A percentile compares a stretch with the other conserved stretches of the same genome.
Conservation (phyloP, 768 basidiomycete species). For the Agaricus bisporus region DNA sequence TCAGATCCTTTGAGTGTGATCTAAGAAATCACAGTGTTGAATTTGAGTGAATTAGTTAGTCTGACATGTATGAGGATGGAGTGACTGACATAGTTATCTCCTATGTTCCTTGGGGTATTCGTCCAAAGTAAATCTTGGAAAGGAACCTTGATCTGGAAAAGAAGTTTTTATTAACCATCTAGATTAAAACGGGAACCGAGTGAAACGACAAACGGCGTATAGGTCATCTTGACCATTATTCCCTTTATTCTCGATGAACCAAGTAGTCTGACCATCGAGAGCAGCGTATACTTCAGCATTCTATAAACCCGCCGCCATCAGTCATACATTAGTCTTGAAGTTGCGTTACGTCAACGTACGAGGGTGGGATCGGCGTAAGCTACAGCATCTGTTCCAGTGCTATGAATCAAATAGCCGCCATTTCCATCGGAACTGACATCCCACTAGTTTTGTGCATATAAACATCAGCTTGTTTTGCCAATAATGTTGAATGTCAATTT, state of each 20-base stretch:
- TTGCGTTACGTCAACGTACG: not conserved
- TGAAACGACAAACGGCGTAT: not conserved
- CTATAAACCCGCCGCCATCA: not conserved
- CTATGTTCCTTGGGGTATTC: not conserved
- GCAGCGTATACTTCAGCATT: constrained; percentile 1
- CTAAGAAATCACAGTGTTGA: not conserved
- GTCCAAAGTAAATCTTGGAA: constrained; percentile 7
- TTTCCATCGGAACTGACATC: not conserved
- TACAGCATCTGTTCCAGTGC: not conserved
- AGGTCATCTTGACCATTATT: not conserved
- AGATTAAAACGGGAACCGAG: not conserved
- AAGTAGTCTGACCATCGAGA: not conserved
- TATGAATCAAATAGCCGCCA: constrained; percentile 4
- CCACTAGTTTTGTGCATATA: not conserved
- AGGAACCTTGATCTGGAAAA: constrained; percentile 3
- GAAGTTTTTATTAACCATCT: not conserved
- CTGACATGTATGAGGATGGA: not conserved
- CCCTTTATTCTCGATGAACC: constrained; percentile 1
- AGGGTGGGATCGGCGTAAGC: not conserved
- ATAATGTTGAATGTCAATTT: not conserved
- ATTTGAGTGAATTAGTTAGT: not conserved
- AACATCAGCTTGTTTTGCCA: too few relatives aligned
- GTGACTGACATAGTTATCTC: constrained; percentile 1
- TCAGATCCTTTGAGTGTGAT: not conserved
- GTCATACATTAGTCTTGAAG: not conserved